A percentile compares a stretch with the other conserved stretches of the same genome.
phyloP scores from a whole-genome alignment of 176 grass and related monocot species.

The Triticum timopheevii region DNA sequence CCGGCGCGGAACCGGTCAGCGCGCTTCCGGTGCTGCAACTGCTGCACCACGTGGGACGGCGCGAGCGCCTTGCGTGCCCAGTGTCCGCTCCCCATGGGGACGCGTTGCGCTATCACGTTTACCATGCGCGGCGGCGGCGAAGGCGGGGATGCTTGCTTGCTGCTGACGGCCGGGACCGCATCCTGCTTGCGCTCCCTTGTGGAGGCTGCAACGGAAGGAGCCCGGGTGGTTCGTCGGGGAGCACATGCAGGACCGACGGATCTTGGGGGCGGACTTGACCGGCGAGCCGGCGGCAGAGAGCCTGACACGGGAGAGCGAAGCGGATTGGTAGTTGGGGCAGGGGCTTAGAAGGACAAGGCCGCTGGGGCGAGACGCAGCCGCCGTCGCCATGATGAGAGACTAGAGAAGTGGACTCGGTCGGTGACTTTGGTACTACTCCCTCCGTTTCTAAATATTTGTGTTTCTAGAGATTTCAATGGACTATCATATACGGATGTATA shows the following conservation, averaged over 20 bases:
- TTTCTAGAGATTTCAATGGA: no score
- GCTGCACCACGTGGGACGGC: constrained; percentile 37
- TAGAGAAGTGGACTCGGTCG: background rate
- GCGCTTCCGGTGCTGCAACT: constrained; percentile 50
- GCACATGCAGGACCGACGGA: constrained; percentile 53
- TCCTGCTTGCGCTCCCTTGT: constrained; percentile 42
- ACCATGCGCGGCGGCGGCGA: background rate
- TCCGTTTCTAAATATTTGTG: no score
- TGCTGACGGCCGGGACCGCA: background rate
- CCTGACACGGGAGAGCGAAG: constrained; percentile 45
- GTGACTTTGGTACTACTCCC: background rate
- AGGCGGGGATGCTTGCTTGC: constrained; percentile 4
- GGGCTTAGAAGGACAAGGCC: background rate
- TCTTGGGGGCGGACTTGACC: background rate
- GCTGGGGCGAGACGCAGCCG: constrained; percentile 31
- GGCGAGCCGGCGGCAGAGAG: constrained; percentile 17
- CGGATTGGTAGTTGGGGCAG: constrained; percentile 30
- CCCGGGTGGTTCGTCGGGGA: constrained; percentile 74
- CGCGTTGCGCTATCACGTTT: background rate
- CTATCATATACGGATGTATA: no score
- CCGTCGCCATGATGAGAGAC: constrained; percentile 24
- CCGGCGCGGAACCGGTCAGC: constrained; percentile 28
- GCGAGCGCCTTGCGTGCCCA: constrained; percentile 55
- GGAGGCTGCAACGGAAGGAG: constrained; percentile 68
- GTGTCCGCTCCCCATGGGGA: constrained; percentile 44